Base-by-base conservation (phyloP, 768 basidiomycete genomes). In the Neoboletus brunneissimus region DNA sequence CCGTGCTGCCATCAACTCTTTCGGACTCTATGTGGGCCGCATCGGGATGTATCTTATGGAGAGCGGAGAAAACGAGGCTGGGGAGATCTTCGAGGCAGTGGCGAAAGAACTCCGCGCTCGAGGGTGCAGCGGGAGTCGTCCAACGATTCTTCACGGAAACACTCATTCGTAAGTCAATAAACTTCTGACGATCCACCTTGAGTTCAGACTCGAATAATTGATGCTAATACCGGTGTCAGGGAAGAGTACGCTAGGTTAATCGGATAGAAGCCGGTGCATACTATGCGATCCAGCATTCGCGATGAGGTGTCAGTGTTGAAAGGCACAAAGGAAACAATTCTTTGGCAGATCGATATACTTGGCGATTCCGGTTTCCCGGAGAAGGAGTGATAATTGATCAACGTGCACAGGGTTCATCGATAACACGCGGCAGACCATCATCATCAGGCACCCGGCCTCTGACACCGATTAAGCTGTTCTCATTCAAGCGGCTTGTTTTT, bases 21-120 rank as follows among this genome's bases (percentile, higher is more conserved):
- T 35, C 41, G 51, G 51, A 37, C 57, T 64, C 45, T 58, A 53
- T 16, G 31, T 48, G 40, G 55, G 58, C 2, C 75, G 77, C 12
- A 77, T 78, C 32, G 82, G 83, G 0, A 78, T 75, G 42, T 84
- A 83, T 60, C 80, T 83, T 56, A 80, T 73, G 13, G 79, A 73
- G 56, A 81, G 71, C 53, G 81, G 76, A 38, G 79, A 84, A 51
- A 76, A 80, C 48, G 73, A 64, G 5, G 42, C 79, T 29, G 77
- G 75, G 41, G 75, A 79, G 12, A 65, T 84, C 23, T 70, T 67
- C 31, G 73, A 72, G 47, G 72, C 67, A 0, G 72, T 81, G 40
- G 74, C 73, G 1, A 67, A 75, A 74, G 51, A 72, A 48, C 53
- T 58, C 68, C 18, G 77, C 73, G 55, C 48, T 42, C 47, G 42